These are phyloP conservation scores for Rhodotorula diobovata DNA, from an alignment of 768 basidiomycete genomes.

Conservation along the genomic window DNA sequence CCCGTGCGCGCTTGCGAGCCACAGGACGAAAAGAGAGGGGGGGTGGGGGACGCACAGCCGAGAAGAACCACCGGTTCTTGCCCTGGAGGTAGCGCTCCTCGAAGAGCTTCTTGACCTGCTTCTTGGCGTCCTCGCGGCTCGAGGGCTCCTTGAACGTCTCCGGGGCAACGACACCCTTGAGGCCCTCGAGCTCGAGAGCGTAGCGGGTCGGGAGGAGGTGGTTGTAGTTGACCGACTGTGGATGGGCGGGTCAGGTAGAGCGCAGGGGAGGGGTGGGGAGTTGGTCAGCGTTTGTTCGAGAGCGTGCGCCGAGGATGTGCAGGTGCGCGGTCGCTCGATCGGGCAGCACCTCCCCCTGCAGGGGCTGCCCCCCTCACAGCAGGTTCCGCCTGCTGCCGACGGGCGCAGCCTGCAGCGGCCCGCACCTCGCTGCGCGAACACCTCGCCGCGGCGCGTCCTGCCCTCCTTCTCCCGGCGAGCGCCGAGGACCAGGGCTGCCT, in stretches of 20 bases:
- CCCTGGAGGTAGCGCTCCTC: conserved; percentile 91
- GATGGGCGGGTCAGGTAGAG: not conserved
- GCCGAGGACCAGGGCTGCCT: no score
- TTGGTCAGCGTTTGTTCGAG: not conserved
- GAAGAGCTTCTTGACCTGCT: conserved; percentile 82
- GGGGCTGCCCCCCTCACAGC: no score
- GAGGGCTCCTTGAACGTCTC: conserved; percentile 98
- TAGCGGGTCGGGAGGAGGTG: conserved; percentile 99
- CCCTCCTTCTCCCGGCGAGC: no score
- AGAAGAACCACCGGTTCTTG: conserved; percentile 92
- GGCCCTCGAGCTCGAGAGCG: conserved; percentile 86
- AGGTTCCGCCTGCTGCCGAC: no score
- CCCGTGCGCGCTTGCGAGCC: not conserved
- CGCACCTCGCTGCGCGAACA: no score
- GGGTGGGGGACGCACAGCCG: conserved; percentile 52
- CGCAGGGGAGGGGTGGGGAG: not conserved
- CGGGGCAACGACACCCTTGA: conserved; percentile 75
- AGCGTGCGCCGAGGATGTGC: no score
- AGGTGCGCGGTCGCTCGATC: no score
- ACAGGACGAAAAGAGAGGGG: not conserved
- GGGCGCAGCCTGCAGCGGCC: no score
- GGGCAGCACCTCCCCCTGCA: not conserved
- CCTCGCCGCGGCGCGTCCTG: no score
- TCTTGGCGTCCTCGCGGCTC: conserved; percentile 62
- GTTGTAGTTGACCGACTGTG: conserved; percentile 89